These are phyloP conservation scores for Plectranthus barbatus DNA, from an alignment of 257 asterid genomes.

Conservation along the genomic window DNA sequence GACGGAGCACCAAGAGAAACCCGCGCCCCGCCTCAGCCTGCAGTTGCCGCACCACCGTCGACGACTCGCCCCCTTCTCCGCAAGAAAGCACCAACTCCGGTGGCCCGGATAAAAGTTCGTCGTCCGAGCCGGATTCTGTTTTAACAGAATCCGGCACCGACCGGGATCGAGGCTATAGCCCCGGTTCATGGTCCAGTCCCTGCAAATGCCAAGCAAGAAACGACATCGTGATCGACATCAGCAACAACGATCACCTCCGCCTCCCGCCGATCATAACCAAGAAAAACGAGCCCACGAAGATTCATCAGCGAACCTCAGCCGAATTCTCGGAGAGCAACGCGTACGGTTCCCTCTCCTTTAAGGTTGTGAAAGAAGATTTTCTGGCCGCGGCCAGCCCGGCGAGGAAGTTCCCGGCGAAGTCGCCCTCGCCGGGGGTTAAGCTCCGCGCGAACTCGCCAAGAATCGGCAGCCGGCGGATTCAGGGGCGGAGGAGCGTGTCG, in stretches of 20 bases:
- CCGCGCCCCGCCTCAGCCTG: constrained; percentile 23
- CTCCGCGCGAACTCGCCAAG: constrained; percentile 47
- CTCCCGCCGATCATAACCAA: constrained; percentile 56
- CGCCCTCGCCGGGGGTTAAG: constrained; percentile 32
- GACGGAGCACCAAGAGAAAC: constrained; percentile 28
- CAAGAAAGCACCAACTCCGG: constrained; percentile 7
- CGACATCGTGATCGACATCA: too few species aligned
- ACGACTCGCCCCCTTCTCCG: constrained; percentile 3
- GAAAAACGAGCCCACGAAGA: constrained; percentile 13
- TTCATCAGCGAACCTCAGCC: constrained; percentile 11
- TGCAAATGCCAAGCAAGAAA: constrained; percentile 20
- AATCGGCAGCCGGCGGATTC: constrained; percentile 33
- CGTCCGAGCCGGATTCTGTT: constrained; percentile 18
- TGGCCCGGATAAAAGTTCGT: too few species aligned
- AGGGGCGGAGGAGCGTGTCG: constrained; percentile 29
- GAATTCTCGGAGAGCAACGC: constrained; percentile 22
- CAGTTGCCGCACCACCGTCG: constrained; percentile 25
- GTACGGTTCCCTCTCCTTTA: constrained; percentile 24
- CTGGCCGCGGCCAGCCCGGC: not conserved
- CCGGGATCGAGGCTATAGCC: too few species aligned
- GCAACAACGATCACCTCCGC: not conserved
- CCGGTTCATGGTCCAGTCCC: too few species aligned
- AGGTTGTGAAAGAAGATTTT: constrained; percentile 26
- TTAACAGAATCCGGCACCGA: not conserved
- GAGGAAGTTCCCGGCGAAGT: constrained; percentile 9